Evolutionary conservation across 192 early-diverging fungal genomes (phyloP).

Genomic region (Dissophora globulifera): DNA sequence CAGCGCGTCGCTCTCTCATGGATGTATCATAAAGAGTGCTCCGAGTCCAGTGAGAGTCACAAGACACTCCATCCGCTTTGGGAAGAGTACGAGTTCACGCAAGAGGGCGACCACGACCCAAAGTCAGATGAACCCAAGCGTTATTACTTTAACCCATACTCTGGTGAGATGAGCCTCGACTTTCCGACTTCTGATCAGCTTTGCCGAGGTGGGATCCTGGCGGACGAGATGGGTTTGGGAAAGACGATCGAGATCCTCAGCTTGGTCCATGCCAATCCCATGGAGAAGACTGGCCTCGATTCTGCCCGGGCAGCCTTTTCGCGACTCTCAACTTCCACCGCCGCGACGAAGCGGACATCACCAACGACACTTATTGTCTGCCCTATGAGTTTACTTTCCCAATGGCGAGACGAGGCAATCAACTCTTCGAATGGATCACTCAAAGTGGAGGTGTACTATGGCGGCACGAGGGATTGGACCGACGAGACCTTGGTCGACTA

Average conservation of each 20-base stretch:
- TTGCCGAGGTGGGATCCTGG: constrained; percentile 65
- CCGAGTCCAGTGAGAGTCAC: constrained; percentile 11
- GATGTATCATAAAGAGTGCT: constrained; percentile 61
- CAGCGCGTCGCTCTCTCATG: constrained; percentile 63
- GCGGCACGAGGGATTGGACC: constrained; percentile 30
- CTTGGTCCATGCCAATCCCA: constrained; percentile 59
- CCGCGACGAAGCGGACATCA: constrained; percentile 12
- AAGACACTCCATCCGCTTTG: constrained; percentile 64
- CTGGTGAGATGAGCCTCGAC: constrained; percentile 56
- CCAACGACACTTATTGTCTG: constrained; percentile 65
- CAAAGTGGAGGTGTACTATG: constrained; percentile 61
- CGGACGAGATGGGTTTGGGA: constrained; percentile 70
- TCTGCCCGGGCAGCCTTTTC: constrained; percentile 18
- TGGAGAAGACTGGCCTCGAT: constrained; percentile 17
- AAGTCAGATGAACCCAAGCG: constrained; percentile 21
- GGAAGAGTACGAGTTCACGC: constrained; percentile 62
- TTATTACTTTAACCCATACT: constrained; percentile 63
- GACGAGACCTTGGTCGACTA: constrained; percentile 14
- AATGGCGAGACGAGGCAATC: constrained; percentile 64
- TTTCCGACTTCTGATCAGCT: constrained; percentile 58
- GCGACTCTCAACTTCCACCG: constrained; percentile 15
- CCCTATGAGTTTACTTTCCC: constrained; percentile 64
- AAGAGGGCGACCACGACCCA: constrained; percentile 32
- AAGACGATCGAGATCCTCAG: constrained; percentile 71
- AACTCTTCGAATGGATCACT: constrained; percentile 54